A percentile compares a stretch with the other conserved stretches of the same genome.
Evolutionary conservation across 805 yeast genomes (phyloP).

Genomic region (Candida verbasci): DNA sequence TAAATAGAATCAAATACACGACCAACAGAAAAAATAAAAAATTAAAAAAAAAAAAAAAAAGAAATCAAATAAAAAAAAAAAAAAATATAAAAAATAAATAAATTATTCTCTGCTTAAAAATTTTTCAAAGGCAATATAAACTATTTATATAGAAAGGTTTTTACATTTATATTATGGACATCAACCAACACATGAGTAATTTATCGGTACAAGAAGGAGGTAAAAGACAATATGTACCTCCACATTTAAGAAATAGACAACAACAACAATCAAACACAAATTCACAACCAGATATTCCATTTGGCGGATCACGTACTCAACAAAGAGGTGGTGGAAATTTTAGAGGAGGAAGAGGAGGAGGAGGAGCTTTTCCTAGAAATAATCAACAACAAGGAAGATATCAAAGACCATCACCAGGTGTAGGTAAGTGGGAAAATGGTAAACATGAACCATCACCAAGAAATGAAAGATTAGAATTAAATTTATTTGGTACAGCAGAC

Average conservation of each 20-base stretch:
- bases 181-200: constrained; percentile 54
- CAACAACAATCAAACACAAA: constrained; percentile 7
- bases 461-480: constrained; percentile 67
- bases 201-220: constrained; percentile 42
- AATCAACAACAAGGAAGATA: constrained; percentile 20
- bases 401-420: constrained; percentile 45
- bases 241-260: constrained; percentile 42
- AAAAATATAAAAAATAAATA: background rate
- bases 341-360: constrained; percentile 16
- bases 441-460: constrained; percentile 77
- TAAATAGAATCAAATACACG: too few species aligned
- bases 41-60: constrained; percentile 3
- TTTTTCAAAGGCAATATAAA: constrained; percentile 5
- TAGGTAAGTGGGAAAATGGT: constrained; percentile 85
- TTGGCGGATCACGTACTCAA: constrained; percentile 10
- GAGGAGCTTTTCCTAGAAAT: constrained; percentile 24
- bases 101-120: constrained; percentile 2
- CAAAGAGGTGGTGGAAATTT: background rate
- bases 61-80: constrained; percentile 1
- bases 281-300: constrained; percentile 10
- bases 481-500: constrained; percentile 77
- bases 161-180: constrained; percentile 35
- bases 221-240: constrained; percentile 49
- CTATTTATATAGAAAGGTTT: too few species aligned
- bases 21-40: constrained; percentile 1